Base-by-base conservation (phyloP, 2,329 filamentous ascomycete genomes). In the Aureobasidium lini region DNA sequence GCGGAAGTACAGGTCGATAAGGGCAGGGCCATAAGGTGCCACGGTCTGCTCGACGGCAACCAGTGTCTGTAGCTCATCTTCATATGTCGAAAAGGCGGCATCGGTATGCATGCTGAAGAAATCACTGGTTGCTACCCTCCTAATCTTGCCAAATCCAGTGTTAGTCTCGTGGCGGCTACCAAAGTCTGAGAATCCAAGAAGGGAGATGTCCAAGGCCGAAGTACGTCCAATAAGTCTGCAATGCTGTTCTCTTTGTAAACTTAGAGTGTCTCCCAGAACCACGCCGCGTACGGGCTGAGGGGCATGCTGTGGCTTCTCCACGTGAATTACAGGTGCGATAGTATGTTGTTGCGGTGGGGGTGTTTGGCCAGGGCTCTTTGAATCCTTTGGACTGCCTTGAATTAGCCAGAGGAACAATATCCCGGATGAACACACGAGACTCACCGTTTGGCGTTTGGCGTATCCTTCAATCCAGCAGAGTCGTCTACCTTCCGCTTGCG, bases 171-270 rank as follows among this genome's bases (percentile, higher is more conserved):
- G 88, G 70, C 88, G 86, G 32, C 85, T 86, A 73, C 93, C 88
- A 71, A 92, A 92, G 6, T 85, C 81, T 23, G 88, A 91, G 23
- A 93, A 79, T 66, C 89, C 88, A 73, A 93, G 89, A 58, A 94
- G 79, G n/a, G 86, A 86, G 15, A 88, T 87, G 70, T 94, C 89
- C 69, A 92, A 90, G 67, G 91, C 88, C 53, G 89, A 91, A 53
- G 88, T 93, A 60, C 87, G 84, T 29, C 89, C 89, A 66, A 94
- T 89, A 69, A 93, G 90, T 73, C 90, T 87, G 74, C 88, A 90
- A 71, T 88, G 90, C 62, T 88, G 84, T 71, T 90, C 86, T 68
- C 83, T 78, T 70, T 93, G 89, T 65, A 94, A 79, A 61, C 89
- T 89, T 60, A 94, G 64, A 11, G 76, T 77, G 68, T 79, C 76